Evolutionary conservation across 176 grass and related monocot genomes (phyloP), one percentile per base, ranked within the genome.

Genomic region (Carex kokanica): DNA sequence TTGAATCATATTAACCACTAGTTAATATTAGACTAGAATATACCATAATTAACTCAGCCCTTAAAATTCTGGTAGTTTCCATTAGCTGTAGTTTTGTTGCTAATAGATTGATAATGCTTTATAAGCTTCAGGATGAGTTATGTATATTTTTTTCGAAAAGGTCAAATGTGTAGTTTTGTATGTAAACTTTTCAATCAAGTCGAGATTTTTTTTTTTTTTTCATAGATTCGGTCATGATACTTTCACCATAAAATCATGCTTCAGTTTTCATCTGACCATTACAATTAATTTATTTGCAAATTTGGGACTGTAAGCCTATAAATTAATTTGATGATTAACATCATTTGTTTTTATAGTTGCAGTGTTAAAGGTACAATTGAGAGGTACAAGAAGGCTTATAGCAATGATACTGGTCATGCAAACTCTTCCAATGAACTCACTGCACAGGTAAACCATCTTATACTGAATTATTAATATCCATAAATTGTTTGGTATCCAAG

Each of bases 351-450:
- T 47, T 52, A 54, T n/a, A 54, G 74, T 25, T 90, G 74, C 91
- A 98, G 95, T 78, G 91, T 98, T 63, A 93, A 90, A 67, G 86
- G 84, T 64, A 95, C 95, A 16, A 93, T 95, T 77, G 92, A 98
- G 58, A 94, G 91, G 84, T 98, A 98, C 67, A 95, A 95, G 81
- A 98, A 94, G 75, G 86, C 93, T 73, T 91, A 66, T 17, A 95
- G 80, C 57, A 90, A 72, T 83, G 92, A 90, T 77, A 91, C 86
- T 55, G 87, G 87, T 83, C 92, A 85, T 81, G 11, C 89, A 75
- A 88, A 88, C 85, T 86, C 88, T 40, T 85, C 86, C 75, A 84
- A 88, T 57, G 95, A 98, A 83, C 88, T 86, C 80, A 93, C 82
- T 60, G 89, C 89, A 78, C 92, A 95, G 95, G 95, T 95, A 74